Percentiles rank a stretch among this genome's conserved stretches.
phyloP scores from a whole-genome alignment of 148 eudicot species.

The Rhododendron henanense region DNA sequence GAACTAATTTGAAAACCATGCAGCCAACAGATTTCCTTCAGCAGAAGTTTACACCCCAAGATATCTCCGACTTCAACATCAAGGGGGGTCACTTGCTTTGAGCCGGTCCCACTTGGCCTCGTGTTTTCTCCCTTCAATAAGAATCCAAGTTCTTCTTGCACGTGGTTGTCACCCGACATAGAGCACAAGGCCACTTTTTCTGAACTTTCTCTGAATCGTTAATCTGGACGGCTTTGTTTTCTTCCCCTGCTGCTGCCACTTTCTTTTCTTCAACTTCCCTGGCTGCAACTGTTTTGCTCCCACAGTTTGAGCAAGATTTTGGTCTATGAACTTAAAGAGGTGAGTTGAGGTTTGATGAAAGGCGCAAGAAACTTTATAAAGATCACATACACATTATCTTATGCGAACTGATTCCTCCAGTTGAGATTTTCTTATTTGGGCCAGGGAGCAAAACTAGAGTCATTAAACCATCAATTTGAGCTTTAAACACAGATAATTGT shows the following conservation, averaged over 20 bases:
- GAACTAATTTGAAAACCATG: not conserved
- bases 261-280: not conserved
- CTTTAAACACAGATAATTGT: too few relatives aligned
- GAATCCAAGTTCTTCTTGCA: conserved; percentile 8
- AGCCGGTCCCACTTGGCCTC: not conserved
- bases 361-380: too few relatives aligned
- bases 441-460: too few relatives aligned
- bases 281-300: not conserved
- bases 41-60: not conserved
- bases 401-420: not conserved
- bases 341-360: not conserved
- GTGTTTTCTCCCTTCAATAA: conserved; percentile 22
- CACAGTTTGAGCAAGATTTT: not conserved
- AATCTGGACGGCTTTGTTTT: not conserved
- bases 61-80: not conserved
- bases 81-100: not conserved
- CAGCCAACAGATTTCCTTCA: not conserved
- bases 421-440: too few relatives aligned
- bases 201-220: conserved; percentile 3
- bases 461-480: too few relatives aligned
- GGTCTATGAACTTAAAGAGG: not conserved
- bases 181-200: conserved; percentile 20
- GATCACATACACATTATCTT: too few relatives aligned
- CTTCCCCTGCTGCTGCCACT: not conserved
- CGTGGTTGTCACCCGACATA: conserved; percentile 8